phyloP scores from a whole-genome alignment of 139 green algal species.

The Eudorina sp. region DNA sequence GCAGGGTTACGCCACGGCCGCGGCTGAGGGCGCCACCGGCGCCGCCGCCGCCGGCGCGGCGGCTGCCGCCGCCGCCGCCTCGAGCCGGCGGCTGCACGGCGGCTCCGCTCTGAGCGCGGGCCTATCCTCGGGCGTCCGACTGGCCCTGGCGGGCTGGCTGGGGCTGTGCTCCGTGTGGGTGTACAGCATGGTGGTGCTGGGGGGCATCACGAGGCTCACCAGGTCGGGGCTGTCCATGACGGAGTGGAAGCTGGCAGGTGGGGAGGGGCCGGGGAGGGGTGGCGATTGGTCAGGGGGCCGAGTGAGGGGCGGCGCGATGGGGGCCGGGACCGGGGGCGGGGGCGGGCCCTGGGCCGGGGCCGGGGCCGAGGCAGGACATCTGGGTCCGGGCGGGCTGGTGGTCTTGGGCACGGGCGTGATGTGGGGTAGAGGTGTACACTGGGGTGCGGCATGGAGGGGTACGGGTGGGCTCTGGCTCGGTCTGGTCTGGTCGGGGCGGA shows the following conservation, averaged over 20 bases:
- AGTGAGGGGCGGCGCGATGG: no score
- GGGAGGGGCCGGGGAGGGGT: neutral
- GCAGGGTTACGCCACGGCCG: neutral
- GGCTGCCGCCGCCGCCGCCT: neutral
- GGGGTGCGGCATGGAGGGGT: no score
- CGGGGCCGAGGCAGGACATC: no score
- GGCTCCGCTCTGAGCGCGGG: constrained; percentile 39
- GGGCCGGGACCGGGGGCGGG: no score
- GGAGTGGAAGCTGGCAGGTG: constrained; percentile 98
- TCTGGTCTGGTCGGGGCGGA: no score
- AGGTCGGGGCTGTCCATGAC: constrained; percentile 98
- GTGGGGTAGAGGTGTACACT: no score
- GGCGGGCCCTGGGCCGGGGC: no score
- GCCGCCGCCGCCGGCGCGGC: neutral
- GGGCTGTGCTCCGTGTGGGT: constrained; percentile 89
- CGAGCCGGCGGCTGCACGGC: neutral
- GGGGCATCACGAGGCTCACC: constrained; percentile 96
- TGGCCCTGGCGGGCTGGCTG: constrained; percentile 79
- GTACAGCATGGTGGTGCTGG: constrained; percentile 96
- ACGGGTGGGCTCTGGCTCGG: no score
- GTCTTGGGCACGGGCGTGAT: no score
- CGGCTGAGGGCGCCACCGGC: neutral
- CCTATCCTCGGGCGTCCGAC: constrained; percentile 12
- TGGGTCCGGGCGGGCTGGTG: no score
- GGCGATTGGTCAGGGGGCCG: no score